Base-by-base conservation (phyloP, 495 filamentous ascomycete genomes). In the Durotheca rogersii region DNA sequence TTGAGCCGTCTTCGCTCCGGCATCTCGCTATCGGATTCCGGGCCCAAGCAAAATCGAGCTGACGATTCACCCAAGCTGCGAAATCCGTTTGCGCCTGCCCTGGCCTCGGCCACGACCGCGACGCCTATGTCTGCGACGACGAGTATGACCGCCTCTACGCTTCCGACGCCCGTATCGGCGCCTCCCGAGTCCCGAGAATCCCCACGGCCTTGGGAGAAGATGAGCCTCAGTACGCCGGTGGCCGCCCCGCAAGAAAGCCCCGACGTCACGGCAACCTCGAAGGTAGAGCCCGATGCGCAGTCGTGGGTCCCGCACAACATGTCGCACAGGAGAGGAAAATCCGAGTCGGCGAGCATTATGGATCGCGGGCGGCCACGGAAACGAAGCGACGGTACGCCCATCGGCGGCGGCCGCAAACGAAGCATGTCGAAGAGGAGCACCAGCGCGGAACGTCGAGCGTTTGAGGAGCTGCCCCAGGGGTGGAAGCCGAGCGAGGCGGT, bases 261-360 rank as follows among this genome's bases (percentile, higher is more conserved):
- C 31, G 62, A 61, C 33, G 14, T 31, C n/a, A 53, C 49, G 17
- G 37, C 37, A 21, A 69, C 60, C 14, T 60, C 64, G 34, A 69
- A 68, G 49, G 50, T 61, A 2, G 72, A 72, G 16, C 29, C 61
- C 6, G 72, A 75, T 16, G 32, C 51, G 1, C 67, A 53, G 20
- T 7, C 53, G 11, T 62, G 61, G 21, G 62, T 52, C 20, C 54
- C 39, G n/a, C 40, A 56, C 7, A 20, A 35, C 10, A 12, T 15
- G 15, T 66, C 67, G 6, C 76, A 80, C 53, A 69, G 63, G 48
- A 69, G 80, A 53, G 70, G 74, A n/a, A 67, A 71, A 48, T 83
- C 80, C 7, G 81, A 84, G 15, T 72, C 77, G 0, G 78, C 55
- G n/a, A 72, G 80, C 41, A 78, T 83, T 38, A 76, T 84, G 70